phyloP scores from a whole-genome alignment of 140 eudicot species.

The Oenanthe javanica region DNA sequence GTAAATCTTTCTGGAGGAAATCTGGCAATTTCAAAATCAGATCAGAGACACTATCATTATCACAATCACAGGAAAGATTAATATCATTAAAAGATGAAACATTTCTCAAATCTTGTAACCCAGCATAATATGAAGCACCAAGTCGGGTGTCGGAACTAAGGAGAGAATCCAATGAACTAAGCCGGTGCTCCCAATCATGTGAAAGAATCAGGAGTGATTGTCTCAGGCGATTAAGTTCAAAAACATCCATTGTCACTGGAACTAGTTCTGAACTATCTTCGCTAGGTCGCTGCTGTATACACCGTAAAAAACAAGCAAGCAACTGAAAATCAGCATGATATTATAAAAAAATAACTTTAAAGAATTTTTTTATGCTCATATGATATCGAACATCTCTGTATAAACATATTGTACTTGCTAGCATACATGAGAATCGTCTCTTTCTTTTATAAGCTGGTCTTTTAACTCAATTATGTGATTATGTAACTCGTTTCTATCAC shows the following conservation, averaged over 20 bases:
- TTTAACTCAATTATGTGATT: conserved; percentile 55
- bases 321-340: conserved; percentile 1
- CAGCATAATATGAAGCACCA: conserved; percentile 17
- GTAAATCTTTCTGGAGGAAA: conserved; percentile 3
- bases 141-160: conserved; percentile 28
- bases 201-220: conserved; percentile 53
- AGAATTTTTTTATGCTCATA: not conserved
- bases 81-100: conserved; percentile 7
- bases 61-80: conserved; percentile 19
- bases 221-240: conserved; percentile 69
- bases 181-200: conserved; percentile 66
- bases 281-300: conserved; percentile 33
- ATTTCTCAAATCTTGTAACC: conserved; percentile 35
- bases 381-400: not conserved
- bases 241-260: conserved; percentile 43
- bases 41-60: conserved; percentile 15
- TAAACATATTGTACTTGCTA: not conserved
- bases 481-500: conserved; percentile 38
- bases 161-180: conserved; percentile 47
- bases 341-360: not conserved
- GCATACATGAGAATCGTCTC: conserved; percentile 49
- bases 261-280: conserved; percentile 19
- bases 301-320: conserved; percentile 29
- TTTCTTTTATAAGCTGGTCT: conserved; percentile 52
- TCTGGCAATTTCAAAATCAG: conserved; percentile 19